Percentiles rank a stretch among this genome's conserved stretches.
Conservation (phyloP, 352 stramenopile species). For the Discostella stelligera region DNA sequence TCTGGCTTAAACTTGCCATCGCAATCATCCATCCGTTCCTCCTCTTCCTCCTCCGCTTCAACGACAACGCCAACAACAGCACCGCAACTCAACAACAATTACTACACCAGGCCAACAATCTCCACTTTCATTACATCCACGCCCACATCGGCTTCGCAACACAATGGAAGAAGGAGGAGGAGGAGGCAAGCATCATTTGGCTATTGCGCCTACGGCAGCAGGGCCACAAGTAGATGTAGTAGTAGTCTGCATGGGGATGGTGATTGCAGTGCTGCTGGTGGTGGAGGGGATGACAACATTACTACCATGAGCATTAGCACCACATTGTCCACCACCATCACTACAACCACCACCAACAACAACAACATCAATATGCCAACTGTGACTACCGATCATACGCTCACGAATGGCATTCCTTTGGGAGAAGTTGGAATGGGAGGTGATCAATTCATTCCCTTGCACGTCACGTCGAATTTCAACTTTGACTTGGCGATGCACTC, state of each 20-base stretch:
- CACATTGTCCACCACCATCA: not conserved
- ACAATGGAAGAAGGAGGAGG: not conserved
- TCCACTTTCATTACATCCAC: not conserved
- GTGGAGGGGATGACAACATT: not conserved
- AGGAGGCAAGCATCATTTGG: not conserved
- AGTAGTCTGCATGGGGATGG: no score
- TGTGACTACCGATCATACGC: no score
- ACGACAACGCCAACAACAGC: not conserved
- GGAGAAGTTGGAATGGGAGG: conserved; percentile 34
- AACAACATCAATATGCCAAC: no score
- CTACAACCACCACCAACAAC: not conserved
- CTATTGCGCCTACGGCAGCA: no score
- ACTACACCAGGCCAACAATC: not conserved
- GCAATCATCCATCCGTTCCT: not conserved
- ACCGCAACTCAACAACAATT: not conserved
- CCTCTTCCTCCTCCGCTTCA: not conserved
- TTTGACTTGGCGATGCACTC: conserved; percentile 47
- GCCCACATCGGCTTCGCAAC: not conserved
- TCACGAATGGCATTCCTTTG: not conserved
- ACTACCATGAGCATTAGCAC: no score
- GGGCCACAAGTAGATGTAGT: not conserved
- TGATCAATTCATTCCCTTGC: conserved; percentile 79
- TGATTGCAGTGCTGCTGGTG: not conserved
- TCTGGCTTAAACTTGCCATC: not conserved
- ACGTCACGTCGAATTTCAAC: conserved; percentile 63